These are phyloP conservation scores for Neoarthrinium moseri DNA, from an alignment of 2,329 filamentous ascomycete genomes.

Conservation along the genomic window DNA sequence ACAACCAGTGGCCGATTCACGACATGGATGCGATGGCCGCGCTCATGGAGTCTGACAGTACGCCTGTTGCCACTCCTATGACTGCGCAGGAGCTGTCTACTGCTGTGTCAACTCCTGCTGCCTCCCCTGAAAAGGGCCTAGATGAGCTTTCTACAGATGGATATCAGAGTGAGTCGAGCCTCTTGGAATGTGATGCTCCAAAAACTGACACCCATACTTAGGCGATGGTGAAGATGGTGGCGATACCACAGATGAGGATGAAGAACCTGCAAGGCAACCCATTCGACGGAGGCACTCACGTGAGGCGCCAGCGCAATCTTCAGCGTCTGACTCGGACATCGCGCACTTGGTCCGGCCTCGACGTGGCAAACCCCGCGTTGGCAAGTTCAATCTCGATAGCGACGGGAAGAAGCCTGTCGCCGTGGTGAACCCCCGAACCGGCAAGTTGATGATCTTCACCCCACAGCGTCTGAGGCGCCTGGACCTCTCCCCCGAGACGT, in stretches of 20 bases:
- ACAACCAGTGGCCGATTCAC: too few species aligned
- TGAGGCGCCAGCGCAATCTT: slow-evolving; percentile 35
- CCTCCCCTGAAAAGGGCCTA: slow-evolving; percentile 27
- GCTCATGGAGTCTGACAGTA: slow-evolving; percentile 37
- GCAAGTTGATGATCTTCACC: slow-evolving; percentile 65
- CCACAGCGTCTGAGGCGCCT: slow-evolving; percentile 46
- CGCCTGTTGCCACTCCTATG: slow-evolving; percentile 40
- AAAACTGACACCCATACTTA: slow-evolving; percentile 36
- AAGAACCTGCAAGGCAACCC: slow-evolving; percentile 47
- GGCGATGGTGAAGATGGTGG: slow-evolving; percentile 43
- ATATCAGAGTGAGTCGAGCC: slow-evolving; percentile 56
- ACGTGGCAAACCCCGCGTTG: slow-evolving; percentile 52
- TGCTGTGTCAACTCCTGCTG: slow-evolving; percentile 29
- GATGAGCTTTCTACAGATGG: slow-evolving; percentile 49
- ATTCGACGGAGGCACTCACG: slow-evolving; percentile 47
- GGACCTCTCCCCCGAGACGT: slow-evolving; percentile 55
- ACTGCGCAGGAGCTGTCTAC: slow-evolving; percentile 30
- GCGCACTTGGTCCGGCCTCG: slow-evolving; percentile 44
- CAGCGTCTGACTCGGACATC: slow-evolving; percentile 52
- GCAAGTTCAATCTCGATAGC: slow-evolving; percentile 53
- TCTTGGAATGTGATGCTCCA: slow-evolving; percentile 29
- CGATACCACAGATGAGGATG: slow-evolving; percentile 58
- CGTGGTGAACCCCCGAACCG: slow-evolving; percentile 54
- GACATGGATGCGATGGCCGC: slow-evolving; percentile 36
- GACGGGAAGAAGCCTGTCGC: slow-evolving; percentile 57